Conservation (phyloP, 2,329 filamentous ascomycete genomes). For the Clathrospora elynae region DNA sequence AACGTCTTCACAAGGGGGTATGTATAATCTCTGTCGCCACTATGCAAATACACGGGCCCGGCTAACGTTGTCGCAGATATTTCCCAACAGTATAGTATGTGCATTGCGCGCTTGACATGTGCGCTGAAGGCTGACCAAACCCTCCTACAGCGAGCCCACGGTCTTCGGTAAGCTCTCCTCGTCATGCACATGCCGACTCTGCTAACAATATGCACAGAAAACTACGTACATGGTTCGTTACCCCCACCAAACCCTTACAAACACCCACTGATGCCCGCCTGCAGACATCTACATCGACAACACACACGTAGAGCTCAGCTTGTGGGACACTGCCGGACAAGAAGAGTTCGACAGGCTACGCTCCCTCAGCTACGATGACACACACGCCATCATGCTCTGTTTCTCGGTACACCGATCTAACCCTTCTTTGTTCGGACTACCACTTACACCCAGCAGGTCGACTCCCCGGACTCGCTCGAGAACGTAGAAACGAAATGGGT, state of each 20-base stretch:
- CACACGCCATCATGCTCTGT: slow-evolving; percentile 97
- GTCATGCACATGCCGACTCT: not conserved
- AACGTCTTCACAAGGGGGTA: slow-evolving; percentile 99
- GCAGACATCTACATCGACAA: slow-evolving; percentile 97
- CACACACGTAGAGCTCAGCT: slow-evolving; percentile 92
- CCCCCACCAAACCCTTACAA: not conserved
- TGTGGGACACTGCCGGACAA: slow-evolving; percentile 98
- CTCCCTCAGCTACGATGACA: slow-evolving; percentile 96
- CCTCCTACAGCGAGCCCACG: slow-evolving; percentile 73
- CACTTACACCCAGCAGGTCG: slow-evolving; percentile 60
- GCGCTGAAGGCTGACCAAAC: slow-evolving; percentile 25
- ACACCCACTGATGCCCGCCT: slow-evolving; percentile 14
- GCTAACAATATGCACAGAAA: slow-evolving; percentile 63
- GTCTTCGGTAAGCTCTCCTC: slow-evolving; percentile 67
- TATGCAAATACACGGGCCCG: not conserved
- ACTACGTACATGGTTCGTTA: slow-evolving; percentile 89
- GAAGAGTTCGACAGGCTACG: slow-evolving; percentile 98
- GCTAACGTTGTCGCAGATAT: slow-evolving; percentile 63
- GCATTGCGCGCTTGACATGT: slow-evolving; percentile 12
- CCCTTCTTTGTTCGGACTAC: not conserved
- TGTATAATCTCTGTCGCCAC: slow-evolving; percentile 49
- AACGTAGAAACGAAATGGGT: slow-evolving; percentile 99
- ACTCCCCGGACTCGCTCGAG: slow-evolving; percentile 93
- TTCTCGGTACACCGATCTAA: slow-evolving; percentile 65
- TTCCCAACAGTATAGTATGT: slow-evolving; percentile 93